Evolutionary conservation across 23 red algal species (phyloP).

Genomic region (Gracilaria gracilis): DNA sequence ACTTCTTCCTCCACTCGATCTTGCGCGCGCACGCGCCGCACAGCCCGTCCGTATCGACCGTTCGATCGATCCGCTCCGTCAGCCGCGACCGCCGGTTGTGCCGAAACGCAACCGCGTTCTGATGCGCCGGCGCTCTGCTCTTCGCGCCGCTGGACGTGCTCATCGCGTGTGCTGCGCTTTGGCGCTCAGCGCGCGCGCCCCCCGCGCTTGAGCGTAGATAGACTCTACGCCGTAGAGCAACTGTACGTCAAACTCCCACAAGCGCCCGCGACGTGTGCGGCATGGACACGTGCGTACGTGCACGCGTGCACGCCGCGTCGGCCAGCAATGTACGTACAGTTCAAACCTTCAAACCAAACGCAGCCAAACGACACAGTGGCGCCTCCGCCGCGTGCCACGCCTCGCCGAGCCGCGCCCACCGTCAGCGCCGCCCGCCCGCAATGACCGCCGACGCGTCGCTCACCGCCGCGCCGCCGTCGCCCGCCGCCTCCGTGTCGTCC

Average conservation of each 20-base stretch:
- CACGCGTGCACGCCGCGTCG: background rate
- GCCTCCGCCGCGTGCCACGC: background rate
- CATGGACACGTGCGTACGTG: too few relatives aligned
- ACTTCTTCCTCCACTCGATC: slow-evolving; percentile 59
- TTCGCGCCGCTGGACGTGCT: slow-evolving; percentile 52
- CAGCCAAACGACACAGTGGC: background rate
- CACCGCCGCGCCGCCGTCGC: slow-evolving; percentile 26
- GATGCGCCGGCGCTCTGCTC: slow-evolving; percentile 46
- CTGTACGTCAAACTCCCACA: too few relatives aligned
- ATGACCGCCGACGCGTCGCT: background rate
- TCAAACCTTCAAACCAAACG: slow-evolving; percentile 32
- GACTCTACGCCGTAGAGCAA: too few relatives aligned
- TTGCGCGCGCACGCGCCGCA: slow-evolving; percentile 48
- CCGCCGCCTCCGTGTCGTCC: background rate
- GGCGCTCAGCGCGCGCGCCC: too few relatives aligned
- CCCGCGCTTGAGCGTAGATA: too few relatives aligned
- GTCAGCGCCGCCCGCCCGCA: background rate
- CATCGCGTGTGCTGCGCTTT: background rate
- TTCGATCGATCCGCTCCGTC: background rate
- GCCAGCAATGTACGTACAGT: slow-evolving; percentile 4
- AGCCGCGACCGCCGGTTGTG: slow-evolving; percentile 46
- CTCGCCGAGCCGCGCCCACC: background rate
- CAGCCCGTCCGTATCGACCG: slow-evolving; percentile 4
- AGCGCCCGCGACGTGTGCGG: too few relatives aligned
- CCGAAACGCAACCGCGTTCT: slow-evolving; percentile 40